Evolutionary conservation across 768 basidiomycete species (phyloP).

Genomic region (Leccinum variicolor): DNA sequence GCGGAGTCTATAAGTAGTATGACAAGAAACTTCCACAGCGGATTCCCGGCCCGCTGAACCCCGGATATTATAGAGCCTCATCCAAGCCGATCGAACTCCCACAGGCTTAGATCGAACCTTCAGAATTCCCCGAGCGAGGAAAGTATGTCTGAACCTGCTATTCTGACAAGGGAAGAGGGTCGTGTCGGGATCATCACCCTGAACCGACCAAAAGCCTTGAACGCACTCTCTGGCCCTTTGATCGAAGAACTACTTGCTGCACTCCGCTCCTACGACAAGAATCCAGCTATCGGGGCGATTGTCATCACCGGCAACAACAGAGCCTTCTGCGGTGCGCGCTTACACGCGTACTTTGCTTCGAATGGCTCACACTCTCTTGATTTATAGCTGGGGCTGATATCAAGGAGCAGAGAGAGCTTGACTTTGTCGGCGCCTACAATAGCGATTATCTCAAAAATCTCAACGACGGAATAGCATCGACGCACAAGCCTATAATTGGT

Average conservation of each 20-base stretch:
- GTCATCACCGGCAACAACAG: constrained; percentile 89
- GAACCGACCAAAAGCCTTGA: constrained; percentile 83
- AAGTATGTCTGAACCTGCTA: constrained; percentile 22
- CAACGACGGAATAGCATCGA: constrained; percentile 42
- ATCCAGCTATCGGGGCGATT: constrained; percentile 72
- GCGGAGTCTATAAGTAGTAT: not conserved
- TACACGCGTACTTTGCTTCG: not conserved
- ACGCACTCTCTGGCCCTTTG: constrained; percentile 77
- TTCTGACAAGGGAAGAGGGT: constrained; percentile 20
- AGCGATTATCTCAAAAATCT: constrained; percentile 42
- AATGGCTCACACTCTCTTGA: not conserved
- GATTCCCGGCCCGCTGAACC: not conserved
- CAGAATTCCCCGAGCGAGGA: not conserved
- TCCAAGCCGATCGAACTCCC: not conserved
- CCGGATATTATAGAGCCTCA: not conserved
- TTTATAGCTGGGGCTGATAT: constrained; percentile 85
- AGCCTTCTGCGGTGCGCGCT: constrained; percentile 51
- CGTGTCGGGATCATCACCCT: constrained; percentile 60
- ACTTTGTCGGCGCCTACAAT: constrained; percentile 46
- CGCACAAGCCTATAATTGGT: constrained; percentile 89
- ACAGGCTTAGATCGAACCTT: not conserved
- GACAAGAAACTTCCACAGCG: not conserved
- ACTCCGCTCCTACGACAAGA: constrained; percentile 60
- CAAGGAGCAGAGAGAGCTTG: constrained; percentile 94
- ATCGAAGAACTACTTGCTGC: constrained; percentile 80